Evolutionary conservation across 2,329 filamentous ascomycete species (phyloP).

Genomic region (Exutisphaerella laricina): DNA sequence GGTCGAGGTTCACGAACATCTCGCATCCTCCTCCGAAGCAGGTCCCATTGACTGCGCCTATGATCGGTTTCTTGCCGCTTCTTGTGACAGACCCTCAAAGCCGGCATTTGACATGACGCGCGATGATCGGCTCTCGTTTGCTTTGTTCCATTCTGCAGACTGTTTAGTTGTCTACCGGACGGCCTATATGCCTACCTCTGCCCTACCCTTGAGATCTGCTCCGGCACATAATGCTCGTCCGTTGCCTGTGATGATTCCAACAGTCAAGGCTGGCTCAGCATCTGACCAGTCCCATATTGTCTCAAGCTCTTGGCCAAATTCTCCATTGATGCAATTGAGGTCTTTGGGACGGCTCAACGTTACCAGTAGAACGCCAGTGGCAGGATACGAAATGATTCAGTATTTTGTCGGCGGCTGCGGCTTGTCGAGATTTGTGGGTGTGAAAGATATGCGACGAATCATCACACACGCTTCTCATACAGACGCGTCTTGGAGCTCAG

Average conservation of each 20-base stretch:
- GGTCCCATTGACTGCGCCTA: slow-evolving; percentile 70
- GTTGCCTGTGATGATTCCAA: slow-evolving; percentile 34
- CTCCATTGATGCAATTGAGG: slow-evolving; percentile 33
- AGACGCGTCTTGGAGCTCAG: too few relatives aligned
- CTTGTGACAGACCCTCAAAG: slow-evolving; percentile 64
- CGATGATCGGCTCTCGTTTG: slow-evolving; percentile 23
- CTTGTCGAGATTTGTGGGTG: slow-evolving; percentile 20
- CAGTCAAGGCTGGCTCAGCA: slow-evolving; percentile 28
- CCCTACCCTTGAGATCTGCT: slow-evolving; percentile 34
- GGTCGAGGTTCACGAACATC: slow-evolving; percentile 66
- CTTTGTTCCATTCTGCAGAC: slow-evolving; percentile 34
- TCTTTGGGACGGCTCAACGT: slow-evolving; percentile 33
- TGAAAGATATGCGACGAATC: too few relatives aligned
- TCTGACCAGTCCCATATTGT: slow-evolving; percentile 32
- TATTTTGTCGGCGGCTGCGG: slow-evolving; percentile 23
- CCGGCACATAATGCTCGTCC: slow-evolving; percentile 35
- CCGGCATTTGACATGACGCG: slow-evolving; percentile 41
- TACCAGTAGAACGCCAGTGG: slow-evolving; percentile 30
- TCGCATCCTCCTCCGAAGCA: slow-evolving; percentile 73
- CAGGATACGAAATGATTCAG: slow-evolving; percentile 30
- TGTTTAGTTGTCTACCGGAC: too few relatives aligned
- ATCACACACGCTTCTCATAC: too few relatives aligned
- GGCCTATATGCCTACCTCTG: too few relatives aligned
- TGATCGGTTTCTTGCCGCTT: slow-evolving; percentile 65
- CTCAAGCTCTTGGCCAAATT: slow-evolving; percentile 31